phyloP scores from a whole-genome alignment of 306 rosid species.

The Gynostemma pentaphyllum region DNA sequence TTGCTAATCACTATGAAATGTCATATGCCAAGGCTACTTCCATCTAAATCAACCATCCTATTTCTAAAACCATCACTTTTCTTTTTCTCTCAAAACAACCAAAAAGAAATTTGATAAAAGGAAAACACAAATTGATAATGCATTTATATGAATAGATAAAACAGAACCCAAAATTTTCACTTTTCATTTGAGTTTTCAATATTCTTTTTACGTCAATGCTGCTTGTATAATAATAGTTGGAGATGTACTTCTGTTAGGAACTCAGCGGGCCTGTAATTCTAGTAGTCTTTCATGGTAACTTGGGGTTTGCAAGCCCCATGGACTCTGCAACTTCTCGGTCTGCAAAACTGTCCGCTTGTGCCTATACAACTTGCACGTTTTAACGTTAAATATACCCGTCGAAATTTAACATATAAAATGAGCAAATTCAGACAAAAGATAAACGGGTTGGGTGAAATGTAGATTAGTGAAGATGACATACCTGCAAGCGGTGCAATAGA shows the following conservation, averaged over 20 bases:
- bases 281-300: constrained; percentile 35
- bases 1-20: not conserved
- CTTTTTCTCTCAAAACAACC: not conserved
- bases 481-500: constrained; percentile 96
- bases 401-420: too few relatives aligned
- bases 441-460: not conserved
- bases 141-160: not conserved
- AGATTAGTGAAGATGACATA: constrained; percentile 14
- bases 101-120: not conserved
- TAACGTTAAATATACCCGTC: not conserved
- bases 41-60: not conserved
- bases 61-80: not conserved
- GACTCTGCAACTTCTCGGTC: constrained; percentile 78
- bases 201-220: not conserved
- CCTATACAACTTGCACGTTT: constrained; percentile 30
- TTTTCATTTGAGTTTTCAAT: not conserved
- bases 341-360: constrained; percentile 59
- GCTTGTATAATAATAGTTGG: not conserved
- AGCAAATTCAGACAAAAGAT: not conserved
- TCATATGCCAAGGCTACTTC: not conserved
- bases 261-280: not conserved
- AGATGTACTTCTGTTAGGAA: not conserved
- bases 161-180: not conserved
- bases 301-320: constrained; percentile 71
- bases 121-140: not conserved